phyloP scores from a whole-genome alignment of 768 basidiomycete species.

The Tulasnella sp. region DNA sequence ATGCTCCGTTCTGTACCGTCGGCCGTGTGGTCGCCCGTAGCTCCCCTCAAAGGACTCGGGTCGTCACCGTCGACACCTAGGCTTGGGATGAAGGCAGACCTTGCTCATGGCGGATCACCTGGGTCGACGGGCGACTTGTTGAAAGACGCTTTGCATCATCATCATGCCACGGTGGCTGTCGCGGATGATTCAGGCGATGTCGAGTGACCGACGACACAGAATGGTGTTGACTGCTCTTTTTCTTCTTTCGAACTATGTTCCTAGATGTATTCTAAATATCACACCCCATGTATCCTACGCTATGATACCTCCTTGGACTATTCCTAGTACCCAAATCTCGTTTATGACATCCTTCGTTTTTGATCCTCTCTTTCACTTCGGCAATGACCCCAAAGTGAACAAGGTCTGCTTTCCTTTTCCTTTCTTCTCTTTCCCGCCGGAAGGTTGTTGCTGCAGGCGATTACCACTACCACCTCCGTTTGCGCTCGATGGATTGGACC shows the following conservation, averaged over 20 bases:
- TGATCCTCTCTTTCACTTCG: neutral
- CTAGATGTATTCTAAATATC: neutral
- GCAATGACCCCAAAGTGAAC: slow-evolving; percentile 47
- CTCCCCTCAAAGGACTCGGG: neutral
- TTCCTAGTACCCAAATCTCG: neutral
- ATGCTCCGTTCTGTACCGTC: neutral
- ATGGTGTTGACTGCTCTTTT: neutral
- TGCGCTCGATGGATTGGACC: neutral
- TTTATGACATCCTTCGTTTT: neutral
- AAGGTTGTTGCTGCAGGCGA: neutral
- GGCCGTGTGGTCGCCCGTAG: neutral
- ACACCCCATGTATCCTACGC: neutral
- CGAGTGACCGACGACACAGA: neutral
- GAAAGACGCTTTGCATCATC: neutral
- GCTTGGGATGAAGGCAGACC: neutral
- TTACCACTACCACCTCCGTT: neutral
- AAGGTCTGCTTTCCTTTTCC: slow-evolving; percentile 79
- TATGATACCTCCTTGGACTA: neutral
- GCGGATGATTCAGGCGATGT: neutral
- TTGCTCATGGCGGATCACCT: neutral
- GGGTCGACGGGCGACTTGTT: neutral
- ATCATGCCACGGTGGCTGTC: neutral
- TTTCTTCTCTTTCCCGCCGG: slow-evolving; percentile 52
- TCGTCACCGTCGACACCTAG: neutral
- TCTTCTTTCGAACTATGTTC: neutral